Conservation (phyloP, 2,329 filamentous ascomycete species). For the Colletotrichum cordylinicola region DNA sequence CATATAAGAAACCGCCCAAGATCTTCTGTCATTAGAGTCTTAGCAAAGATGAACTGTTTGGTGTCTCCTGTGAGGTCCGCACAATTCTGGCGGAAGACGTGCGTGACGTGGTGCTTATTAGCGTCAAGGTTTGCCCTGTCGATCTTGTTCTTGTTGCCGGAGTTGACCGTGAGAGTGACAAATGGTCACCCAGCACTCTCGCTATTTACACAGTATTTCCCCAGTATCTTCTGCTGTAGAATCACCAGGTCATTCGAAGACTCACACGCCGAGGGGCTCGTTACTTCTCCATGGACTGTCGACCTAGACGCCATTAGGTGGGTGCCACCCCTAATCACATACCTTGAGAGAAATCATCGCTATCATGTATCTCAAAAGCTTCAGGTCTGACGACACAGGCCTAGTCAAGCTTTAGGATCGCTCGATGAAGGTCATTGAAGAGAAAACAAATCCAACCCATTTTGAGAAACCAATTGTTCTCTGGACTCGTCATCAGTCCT, state of each 20-base stretch:
- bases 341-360: not conserved
- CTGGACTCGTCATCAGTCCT: too few relatives aligned
- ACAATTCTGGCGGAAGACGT: not conserved
- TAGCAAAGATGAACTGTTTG: too few relatives aligned
- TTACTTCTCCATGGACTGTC: not conserved
- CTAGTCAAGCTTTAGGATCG: accelerated
- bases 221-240: not conserved
- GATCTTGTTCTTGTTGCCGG: not conserved
- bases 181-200: not conserved
- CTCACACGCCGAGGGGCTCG: accelerated
- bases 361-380: accelerated
- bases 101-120: not conserved
- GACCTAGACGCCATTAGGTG: not conserved
- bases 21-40: not conserved
- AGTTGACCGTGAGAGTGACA: not conserved
- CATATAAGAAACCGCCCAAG: not conserved
- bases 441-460: not conserved
- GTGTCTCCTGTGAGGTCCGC: too few relatives aligned
- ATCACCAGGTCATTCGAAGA: not conserved
- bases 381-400: accelerated
- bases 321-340: not conserved
- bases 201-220: not conserved
- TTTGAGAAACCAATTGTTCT: too few relatives aligned
- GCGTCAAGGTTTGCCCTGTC: not conserved
- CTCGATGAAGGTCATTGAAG: not conserved